Conservation (phyloP, 2,329 filamentous ascomycete species). For the Zymoseptoria brevis region DNA sequence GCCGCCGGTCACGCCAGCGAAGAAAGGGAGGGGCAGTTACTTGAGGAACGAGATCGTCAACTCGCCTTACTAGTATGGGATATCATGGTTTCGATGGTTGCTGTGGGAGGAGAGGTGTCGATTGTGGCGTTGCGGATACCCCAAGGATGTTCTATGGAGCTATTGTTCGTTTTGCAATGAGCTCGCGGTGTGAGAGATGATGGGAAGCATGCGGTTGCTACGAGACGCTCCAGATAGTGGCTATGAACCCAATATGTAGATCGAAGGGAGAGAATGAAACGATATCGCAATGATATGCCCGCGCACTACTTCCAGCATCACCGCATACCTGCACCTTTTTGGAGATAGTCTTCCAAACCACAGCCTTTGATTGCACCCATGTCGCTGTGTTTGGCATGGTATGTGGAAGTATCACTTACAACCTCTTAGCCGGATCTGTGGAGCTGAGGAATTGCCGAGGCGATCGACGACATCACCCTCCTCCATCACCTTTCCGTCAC, state of each 20-base stretch:
- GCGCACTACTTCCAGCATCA: no score
- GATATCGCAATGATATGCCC: background rate
- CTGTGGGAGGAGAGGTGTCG: background rate
- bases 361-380: background rate
- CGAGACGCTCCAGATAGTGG: background rate
- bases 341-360: background rate
- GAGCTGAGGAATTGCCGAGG: background rate
- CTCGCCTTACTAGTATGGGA: conserved; percentile 46
- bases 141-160: background rate
- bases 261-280: background rate
- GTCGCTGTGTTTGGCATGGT: background rate
- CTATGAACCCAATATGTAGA: background rate
- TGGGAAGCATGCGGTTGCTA: background rate
- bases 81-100: background rate
- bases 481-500: background rate
- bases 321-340: no score
- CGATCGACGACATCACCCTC: background rate
- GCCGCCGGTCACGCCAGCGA: conserved; percentile 32
- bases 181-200: no score
- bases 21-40: conserved; percentile 51
- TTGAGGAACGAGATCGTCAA: conserved; percentile 80
- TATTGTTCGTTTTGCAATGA: background rate
- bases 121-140: background rate
- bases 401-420: background rate
- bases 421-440: background rate